Evolutionary conservation across 2,329 filamentous ascomycete genomes (phyloP), one percentile per base, ranked within the genome.

Genomic region (Aspergillus calidoustus): DNA sequence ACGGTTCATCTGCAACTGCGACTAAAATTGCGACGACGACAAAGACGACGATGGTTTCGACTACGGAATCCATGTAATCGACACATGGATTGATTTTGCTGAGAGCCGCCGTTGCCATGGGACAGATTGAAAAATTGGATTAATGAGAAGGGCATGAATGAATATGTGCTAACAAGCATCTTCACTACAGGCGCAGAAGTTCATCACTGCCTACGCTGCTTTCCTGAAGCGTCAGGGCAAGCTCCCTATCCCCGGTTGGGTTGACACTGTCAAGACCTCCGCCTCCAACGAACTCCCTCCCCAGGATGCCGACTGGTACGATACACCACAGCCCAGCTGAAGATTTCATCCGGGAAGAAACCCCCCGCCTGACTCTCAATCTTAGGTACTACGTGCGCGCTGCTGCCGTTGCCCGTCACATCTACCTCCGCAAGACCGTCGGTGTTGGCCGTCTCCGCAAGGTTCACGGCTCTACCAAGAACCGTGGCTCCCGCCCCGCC

Each of bases 401-500:
- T 76, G 95, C 95, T 75, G 89, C 94, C 72, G 90, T 99, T 80
- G 95, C 95, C 78, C 93, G 93, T 79, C 94, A 98, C 87, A 90
- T 99, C 87, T 99, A 99, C 88, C 87, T 99, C 82, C 91, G 95
- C 86, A 99, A 99, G 89, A 97, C 93, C 68, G 93, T 99, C 80
- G 95, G 95, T 87, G 92, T 99, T 74, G 95, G 95, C 84, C 93
- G 95, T 79, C 89, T 99, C 75, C 91, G 94, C 83, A 97, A 96
- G 87, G 91, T 91, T 71, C 95, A 99, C 89, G 95, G 93, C 76
- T 91, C 88, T 74, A 91, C 91, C 86, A 97, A 96, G 90, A 99
- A 98, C 91, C 93, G 95, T 75, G 95, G 95, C 76, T 88, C 88
- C 74, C 88, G 91, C 73, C 95, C 95, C 80, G 92, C 89, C 70